A percentile compares a stretch with the other conserved stretches of the same genome.
These are phyloP conservation scores for Pontederia paniculata DNA, from an alignment of 176 grass and related monocot species.

Conservation along the genomic window DNA sequence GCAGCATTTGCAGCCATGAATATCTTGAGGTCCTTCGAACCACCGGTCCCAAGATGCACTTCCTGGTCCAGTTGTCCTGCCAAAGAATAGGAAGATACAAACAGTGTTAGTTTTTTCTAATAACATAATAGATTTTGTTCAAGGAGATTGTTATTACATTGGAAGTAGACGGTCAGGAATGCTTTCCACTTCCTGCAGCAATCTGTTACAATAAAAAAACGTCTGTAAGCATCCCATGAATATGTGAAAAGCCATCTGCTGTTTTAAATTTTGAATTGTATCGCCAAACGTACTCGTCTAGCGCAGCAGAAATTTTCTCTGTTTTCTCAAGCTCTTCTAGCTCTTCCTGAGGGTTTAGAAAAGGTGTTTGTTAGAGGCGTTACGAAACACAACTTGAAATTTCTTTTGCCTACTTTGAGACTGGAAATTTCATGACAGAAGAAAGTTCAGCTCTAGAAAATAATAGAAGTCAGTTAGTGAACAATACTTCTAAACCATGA, in stretches of 20 bases:
- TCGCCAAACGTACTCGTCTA: constrained; percentile 50
- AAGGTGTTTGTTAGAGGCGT: background rate
- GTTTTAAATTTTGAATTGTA: background rate
- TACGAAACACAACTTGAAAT: too few species aligned
- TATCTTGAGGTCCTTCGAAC: constrained; percentile 17
- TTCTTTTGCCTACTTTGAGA: too few species aligned
- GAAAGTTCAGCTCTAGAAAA: too few species aligned
- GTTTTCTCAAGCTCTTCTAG: constrained; percentile 60
- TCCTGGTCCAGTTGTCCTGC: constrained; percentile 11
- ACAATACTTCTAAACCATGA: too few species aligned
- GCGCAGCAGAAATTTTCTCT: constrained; percentile 44
- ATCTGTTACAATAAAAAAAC: constrained; percentile 29
- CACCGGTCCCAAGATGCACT: constrained; percentile 4
- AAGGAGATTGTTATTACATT: constrained; percentile 35
- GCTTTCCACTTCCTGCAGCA: constrained; percentile 38
- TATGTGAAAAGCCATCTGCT: background rate
- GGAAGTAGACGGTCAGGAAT: constrained; percentile 71
- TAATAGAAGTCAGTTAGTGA: too few species aligned
- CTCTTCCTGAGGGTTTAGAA: constrained; percentile 38
- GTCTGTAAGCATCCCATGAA: background rate
- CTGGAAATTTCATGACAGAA: too few species aligned
- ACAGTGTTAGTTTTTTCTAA: background rate
- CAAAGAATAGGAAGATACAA: background rate
- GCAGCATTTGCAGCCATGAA: constrained; percentile 14
- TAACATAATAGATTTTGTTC: background rate